Base-by-base conservation (phyloP, 140 eudicot species). In the Ambrosia hybrid region DNA sequence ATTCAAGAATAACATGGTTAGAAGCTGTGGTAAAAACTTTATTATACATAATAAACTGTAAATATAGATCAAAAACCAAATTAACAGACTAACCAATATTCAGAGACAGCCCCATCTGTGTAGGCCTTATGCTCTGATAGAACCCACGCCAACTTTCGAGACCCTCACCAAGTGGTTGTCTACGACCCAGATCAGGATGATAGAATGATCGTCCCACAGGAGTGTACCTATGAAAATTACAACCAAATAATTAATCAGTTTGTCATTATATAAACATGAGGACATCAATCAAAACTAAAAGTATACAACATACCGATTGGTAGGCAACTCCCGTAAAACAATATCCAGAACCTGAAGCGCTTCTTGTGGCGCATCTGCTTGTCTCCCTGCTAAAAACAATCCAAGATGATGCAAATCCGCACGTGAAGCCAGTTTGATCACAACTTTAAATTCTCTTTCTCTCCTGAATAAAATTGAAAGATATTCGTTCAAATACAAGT, bases 351-450 rank as follows among this genome's bases (percentile, higher is more conserved):
- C 97, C 76, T 94, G 99, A 15, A 94, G 90, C 4, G 97, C 97
- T 83, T 94, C 97, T 73, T 94, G 97, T 2, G 99, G 99, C 1
- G 97, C 97, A 90, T 94, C 97, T 15, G 99, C 91, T 72, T 85
- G 96, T 81, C 80, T 88, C n/a, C 99, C 99, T 57, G 83, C 84
- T 57, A 94, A 76, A 76, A 94, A 94, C 97, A 88, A 81, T 13
- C 82, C 96, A 53, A 90, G 45, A 63, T 94, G 99, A 70, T 90
- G 97, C 80, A 94, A 77, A 75, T 90, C 97, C 51, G 91, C 96
- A 55, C 96, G 89, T 39, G 97, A 90, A 67, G 96, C 99, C 52
- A 94, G 71, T 74, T 94, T 94, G 76, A 94, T 94, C 38, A 88
- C 99, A 70, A 94, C 97, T 72, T 78, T 88, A 48, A 90, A 94